Evolutionary conservation across 2,329 filamentous ascomycete genomes (phyloP).

Genomic region (Cryoendolithus antarcticus): DNA sequence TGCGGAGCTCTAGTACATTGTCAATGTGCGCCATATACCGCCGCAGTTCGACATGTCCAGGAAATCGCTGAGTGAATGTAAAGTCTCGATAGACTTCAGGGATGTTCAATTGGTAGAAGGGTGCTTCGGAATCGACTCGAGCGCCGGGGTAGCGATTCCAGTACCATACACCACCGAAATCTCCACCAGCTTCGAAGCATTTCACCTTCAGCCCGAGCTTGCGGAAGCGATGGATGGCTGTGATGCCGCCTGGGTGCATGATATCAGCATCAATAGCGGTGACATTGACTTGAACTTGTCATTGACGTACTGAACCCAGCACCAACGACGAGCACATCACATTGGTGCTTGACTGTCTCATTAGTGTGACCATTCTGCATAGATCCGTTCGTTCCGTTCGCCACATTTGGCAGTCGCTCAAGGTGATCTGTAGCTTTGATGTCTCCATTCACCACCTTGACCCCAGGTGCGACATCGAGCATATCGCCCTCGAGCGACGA

Average conservation of each 20-base stretch:
- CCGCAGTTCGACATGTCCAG: conserved; percentile 32
- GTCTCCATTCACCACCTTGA: conserved; percentile 1
- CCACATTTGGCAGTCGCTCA: conserved; percentile 3
- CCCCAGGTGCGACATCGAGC: conserved; percentile 4
- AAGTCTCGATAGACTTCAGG: conserved; percentile 39
- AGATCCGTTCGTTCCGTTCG: not conserved
- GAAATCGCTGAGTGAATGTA: conserved; percentile 35
- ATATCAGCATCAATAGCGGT: not conserved
- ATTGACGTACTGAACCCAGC: conserved; percentile 21
- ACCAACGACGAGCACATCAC: conserved; percentile 22
- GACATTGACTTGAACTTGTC: too few relatives aligned
- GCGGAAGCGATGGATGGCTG: conserved; percentile 23
- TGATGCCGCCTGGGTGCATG: conserved; percentile 22
- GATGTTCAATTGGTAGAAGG: conserved; percentile 37
- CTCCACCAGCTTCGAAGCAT: conserved; percentile 24
- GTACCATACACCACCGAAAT: conserved; percentile 27
- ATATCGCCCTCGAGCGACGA: conserved; percentile 5
- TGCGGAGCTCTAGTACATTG: conserved; percentile 41
- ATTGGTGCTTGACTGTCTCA: conserved; percentile 1
- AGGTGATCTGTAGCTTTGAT: conserved; percentile 1
- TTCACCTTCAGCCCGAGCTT: conserved; percentile 21
- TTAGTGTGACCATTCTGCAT: not conserved
- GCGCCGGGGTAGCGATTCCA: conserved; percentile 31
- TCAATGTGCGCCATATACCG: conserved; percentile 50
- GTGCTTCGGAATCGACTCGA: conserved; percentile 34